Evolutionary conservation across 768 basidiomycete species (phyloP), one percentile per base, ranked within the genome.

Genomic region (Tylopilus vinaceipallidus): DNA sequence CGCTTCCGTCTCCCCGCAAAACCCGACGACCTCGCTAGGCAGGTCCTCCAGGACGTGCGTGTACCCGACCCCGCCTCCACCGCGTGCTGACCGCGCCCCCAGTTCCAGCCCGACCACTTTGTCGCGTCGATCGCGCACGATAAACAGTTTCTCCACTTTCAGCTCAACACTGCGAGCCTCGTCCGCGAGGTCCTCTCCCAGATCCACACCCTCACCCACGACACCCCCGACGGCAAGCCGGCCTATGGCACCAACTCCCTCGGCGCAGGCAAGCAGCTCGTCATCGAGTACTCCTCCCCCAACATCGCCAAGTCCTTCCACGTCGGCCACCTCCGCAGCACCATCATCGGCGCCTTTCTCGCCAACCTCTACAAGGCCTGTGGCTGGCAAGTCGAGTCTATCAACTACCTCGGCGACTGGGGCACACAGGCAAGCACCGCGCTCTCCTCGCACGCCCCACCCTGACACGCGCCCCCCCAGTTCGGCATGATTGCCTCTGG

Each of bases 231-330:
- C 7, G 75, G 77, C 24, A 67, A 74, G 43, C 80, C 86, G 7
- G 81, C 84, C 34, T 99, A 93, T 61, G 95, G 95, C n/a, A 77
- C 81, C 3, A 95, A 92, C 66, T 73, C 74, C 24, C 72, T 75
- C 3, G 92, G 91, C 5, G 74, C 78, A 38, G 93, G 93, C 11
- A 94, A 97, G 72, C 90, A 82, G 42, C 71, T 89, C 53, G 67
- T 95, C 57, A 78, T 95, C 61, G 95, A 98, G 69, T 98, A 91
- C 70, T 97, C 93, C 2, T 91, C 90, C 2, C 95, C 95, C 14
- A 98, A 99, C 64, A 98, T 98, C 58, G 95, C 95, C 17, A 99
- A 99, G 67, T 87, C 88, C 5, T 98, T 98, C 82, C 95, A 99
- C 59, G 94, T 97, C 45, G 97, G 95, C 13, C 95, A 98, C 70